Evolutionary conservation across 2,329 filamentous ascomycete genomes (phyloP), one percentile per base, ranked within the genome.

Genomic region (Clathrospora elynae): DNA sequence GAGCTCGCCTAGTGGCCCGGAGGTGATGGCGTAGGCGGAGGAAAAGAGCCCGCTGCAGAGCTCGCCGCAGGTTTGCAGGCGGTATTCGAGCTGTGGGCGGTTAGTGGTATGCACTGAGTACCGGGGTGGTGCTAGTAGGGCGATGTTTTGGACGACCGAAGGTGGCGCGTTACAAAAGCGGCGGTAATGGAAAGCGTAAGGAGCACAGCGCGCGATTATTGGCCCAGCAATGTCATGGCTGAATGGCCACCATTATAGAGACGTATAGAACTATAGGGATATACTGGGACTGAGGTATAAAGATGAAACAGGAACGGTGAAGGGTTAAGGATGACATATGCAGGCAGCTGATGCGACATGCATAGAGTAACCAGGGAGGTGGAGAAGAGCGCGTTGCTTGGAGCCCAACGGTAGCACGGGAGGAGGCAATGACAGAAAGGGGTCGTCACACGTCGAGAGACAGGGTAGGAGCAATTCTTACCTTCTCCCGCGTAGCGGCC

Each of bases 1-100:
- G 60, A 78, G 66, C 60, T 76, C 63, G 28, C 77, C 75, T 73
- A 66, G 36, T 6, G 62, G 46, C 7, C 55, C 57, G 17, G 56
- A 35, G 10, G 76, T 66, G 48, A 79, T 80, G 69, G 73, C 54
- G 64, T 87, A 79, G 10, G 81, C 77, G 10, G 83, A 86, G 53
- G 86, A 87, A 74, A 92, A 96, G 41, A 96, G 73, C 18, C 90
- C 91, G 37, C 91, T 76, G 66, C 82, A 86, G 41, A 96, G 79
- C 62, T 91, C 87, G 25, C 87, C 84, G 66, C 87, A 91, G 61
- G 76, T 79, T 17, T 78, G 80, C 17, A 95, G 80, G 49, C 89
- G 86, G 71, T 95, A 95, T 42, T 80, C 73, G 61, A 93, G 83
- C 88, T 92, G 62, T 25, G 18, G 22, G 11, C 30, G 18, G 46